Base-by-base conservation (phyloP, 345 rosid species). In the Citrus maxima region DNA sequence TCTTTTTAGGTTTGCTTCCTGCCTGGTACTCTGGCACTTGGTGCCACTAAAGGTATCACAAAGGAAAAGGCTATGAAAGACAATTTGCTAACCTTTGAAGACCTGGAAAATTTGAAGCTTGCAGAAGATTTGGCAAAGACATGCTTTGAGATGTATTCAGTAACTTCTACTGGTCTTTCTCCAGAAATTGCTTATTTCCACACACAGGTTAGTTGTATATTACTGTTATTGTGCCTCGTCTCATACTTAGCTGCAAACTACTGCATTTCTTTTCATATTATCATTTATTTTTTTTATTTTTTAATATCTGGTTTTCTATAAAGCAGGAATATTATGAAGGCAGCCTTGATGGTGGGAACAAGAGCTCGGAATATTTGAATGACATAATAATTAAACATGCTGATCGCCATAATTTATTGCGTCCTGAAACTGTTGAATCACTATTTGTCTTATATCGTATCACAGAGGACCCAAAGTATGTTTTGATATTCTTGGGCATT, bases 111-210 rank as follows among this genome's bases (percentile, higher is more conserved):
- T 86, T 78, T 96, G 87, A 92, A 92, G 90, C 99, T 96, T 77
- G 98, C 98, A 18, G 98, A 96, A 86, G 97, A 94, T 68, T 85
- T 96, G 73, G 93, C 90, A 25, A 89, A 93, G 75, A 93, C 99
- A 73, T 96, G 98, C 86, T 92, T 90, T 88, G 93, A 96, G 89
- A 94, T 93, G 95, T 96, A 96, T 84, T 85, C 90, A 70, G 98
- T 90, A 63, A 96, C 99, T 82, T 90, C 98, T 76, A 94, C 99
- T 35, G 98, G 99, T 56, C 97, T 96, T 79, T 95, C 98, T 82
- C 98, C 99, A 19, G 99, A 96, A 87, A 96, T 93, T 83, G 98
- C 94, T 70, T 96, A 94, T 87, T 96, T 96, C 80, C 99, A 94
- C 78, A 91, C 98, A 37, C 42, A 89, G 93, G 99, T 92, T 76